These are phyloP conservation scores for Salix arbutifolia DNA, from an alignment of 345 rosid genomes.

Conservation along the genomic window DNA sequence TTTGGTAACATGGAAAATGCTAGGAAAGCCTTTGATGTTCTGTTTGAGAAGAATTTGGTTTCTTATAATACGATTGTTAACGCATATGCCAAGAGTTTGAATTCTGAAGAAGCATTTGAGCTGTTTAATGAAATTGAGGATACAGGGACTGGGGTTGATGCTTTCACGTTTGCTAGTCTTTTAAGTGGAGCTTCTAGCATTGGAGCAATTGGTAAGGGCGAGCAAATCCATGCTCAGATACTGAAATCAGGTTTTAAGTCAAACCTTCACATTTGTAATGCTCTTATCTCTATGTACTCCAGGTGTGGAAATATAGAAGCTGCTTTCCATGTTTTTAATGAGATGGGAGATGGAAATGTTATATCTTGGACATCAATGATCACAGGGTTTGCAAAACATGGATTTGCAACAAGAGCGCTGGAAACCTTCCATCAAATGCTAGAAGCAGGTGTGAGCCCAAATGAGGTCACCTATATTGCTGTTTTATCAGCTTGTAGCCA, in stretches of 20 bases:
- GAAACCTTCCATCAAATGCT: slow-evolving; percentile 55
- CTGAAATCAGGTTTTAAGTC: slow-evolving; percentile 46
- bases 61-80: slow-evolving; percentile 53
- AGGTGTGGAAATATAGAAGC: slow-evolving; percentile 59
- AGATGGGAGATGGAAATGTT: slow-evolving; percentile 46
- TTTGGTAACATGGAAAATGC: slow-evolving; percentile 63
- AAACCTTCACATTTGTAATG: slow-evolving; percentile 42
- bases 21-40: slow-evolving; percentile 50
- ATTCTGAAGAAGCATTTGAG: slow-evolving; percentile 42
- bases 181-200: slow-evolving; percentile 59
- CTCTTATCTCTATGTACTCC: slow-evolving; percentile 73
- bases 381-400: slow-evolving; percentile 71
- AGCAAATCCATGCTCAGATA: slow-evolving; percentile 57
- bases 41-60: slow-evolving; percentile 58
- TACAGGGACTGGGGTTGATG: slow-evolving; percentile 38
- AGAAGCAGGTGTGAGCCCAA: slow-evolving; percentile 44
- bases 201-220: slow-evolving; percentile 60
- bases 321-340: slow-evolving; percentile 51
- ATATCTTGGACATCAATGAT: slow-evolving; percentile 78
- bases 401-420: slow-evolving; percentile 52
- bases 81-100: slow-evolving; percentile 46
- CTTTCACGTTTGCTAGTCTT: slow-evolving; percentile 63
- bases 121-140: slow-evolving; percentile 41
- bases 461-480: slow-evolving; percentile 59
- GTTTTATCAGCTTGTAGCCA: slow-evolving; percentile 74